phyloP scores from a whole-genome alignment of 345 rosid genomes.

The Sonneratia caseolaris region DNA sequence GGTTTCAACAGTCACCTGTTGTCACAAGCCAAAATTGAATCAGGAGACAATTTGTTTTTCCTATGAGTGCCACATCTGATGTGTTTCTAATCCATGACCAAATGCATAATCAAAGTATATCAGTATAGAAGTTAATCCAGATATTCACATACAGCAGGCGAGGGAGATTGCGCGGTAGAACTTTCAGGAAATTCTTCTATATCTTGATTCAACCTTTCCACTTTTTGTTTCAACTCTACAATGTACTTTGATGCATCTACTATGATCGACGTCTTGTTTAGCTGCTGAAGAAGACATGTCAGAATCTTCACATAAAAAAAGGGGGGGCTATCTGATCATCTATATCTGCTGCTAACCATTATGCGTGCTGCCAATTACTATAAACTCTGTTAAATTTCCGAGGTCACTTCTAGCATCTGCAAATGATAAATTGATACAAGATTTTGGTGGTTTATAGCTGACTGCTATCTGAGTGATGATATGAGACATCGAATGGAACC shows the following conservation, averaged over 20 bases:
- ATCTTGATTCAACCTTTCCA: conserved; percentile 50
- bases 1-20: conserved; percentile 71
- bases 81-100: background rate
- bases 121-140: too few species aligned
- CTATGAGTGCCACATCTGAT: too few species aligned
- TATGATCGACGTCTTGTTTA: conserved; percentile 50
- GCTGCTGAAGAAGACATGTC: conserved; percentile 23
- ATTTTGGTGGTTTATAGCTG: background rate
- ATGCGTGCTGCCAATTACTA: background rate
- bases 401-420: background rate
- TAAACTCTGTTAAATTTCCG: background rate
- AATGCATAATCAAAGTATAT: too few species aligned
- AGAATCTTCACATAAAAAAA: too few species aligned
- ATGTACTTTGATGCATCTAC: conserved; percentile 82
- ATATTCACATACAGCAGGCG: conserved; percentile 29
- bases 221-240: conserved; percentile 61
- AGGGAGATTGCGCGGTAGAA: conserved; percentile 23
- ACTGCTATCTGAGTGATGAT: background rate
- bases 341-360: background rate
- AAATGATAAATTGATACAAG: background rate
- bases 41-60: too few species aligned
- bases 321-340: background rate
- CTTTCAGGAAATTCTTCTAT: conserved; percentile 23
- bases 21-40: conserved; percentile 10
- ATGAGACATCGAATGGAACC: background rate